Base-by-base conservation (phyloP, 345 rosid genomes). In the Syzygium aqueum region DNA sequence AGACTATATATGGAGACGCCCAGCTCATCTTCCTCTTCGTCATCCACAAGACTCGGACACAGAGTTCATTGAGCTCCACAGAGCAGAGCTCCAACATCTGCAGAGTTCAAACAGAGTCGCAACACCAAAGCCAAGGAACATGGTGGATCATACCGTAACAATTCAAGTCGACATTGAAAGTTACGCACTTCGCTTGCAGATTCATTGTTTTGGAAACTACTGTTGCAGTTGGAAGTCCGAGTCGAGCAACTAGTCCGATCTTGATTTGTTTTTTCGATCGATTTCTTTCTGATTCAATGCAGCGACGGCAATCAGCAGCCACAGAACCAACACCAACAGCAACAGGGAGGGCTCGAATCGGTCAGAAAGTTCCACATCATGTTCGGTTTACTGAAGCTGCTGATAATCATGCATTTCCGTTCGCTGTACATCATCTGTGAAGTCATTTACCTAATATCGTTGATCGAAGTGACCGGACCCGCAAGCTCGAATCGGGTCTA, bases 391-490 rank as follows among this genome's bases (percentile, higher is more conserved):
- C 61, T 23, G 59, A 54, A 54, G 23, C 27, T 54, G 27, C 0
- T 54, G 27, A 54, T 0, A 54, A 54, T 8, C 12, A 54, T 1
- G 2, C 12, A 50, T 50, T 50, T 50, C 51, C 12, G 11, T 11
- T 50, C 51, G 12, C 13, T 50, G 11, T 7, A 50, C 51, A 50
- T 8, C 0, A 54, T 22, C 27, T 22, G 0, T 2, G 0, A 56
- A 56, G 61, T 3, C 61, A 56, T 22, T 56, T 22, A 56, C 0
- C 61, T 0, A 22, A 56, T 22, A 56, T 56, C 12, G 10, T 56
- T 56, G 61, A 56, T 56, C 0, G 12, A 56, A n/a, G n/a, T 56
- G 0, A 56, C 61, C 12, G 23, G 61, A 0, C 5, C n/a, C 0
- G 0, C 5, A 0, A 56, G 61, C 5, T n/a, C 0, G 4, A 19